Conservation (phyloP, 2,329 filamentous ascomycete genomes). For the Aspergillus sclerotialis region DNA sequence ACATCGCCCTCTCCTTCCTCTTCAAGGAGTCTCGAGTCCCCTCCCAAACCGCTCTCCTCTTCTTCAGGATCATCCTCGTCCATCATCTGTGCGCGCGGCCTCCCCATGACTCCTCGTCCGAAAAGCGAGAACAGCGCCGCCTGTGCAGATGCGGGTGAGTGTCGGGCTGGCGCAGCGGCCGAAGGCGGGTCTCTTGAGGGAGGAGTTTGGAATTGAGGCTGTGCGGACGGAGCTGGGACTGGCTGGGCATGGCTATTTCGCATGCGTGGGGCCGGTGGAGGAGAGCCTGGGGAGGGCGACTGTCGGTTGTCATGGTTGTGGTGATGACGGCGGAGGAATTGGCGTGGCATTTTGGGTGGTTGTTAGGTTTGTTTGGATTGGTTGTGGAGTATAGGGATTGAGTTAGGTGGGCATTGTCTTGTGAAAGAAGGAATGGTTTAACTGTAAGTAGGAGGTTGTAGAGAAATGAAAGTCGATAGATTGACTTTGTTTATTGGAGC, state of each 20-base stretch:
- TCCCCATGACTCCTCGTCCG: conserved; percentile 8
- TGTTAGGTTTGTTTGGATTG: not conserved
- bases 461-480: no score
- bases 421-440: no score
- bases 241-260: conserved; percentile 6
- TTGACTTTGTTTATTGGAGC: not conserved
- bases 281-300: conserved; percentile 6
- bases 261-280: no score
- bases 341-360: conserved; percentile 14
- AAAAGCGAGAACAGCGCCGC: conserved; percentile 17
- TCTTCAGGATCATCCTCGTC: conserved; percentile 10
- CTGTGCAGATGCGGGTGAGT: conserved; percentile 14
- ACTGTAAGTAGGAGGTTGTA: no score
- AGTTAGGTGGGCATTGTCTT: no score
- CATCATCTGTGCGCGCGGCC: conserved; percentile 7
- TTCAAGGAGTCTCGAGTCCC: no score
- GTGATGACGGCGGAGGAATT: conserved; percentile 12
- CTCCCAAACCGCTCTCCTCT: no score
- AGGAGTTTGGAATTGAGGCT: conserved; percentile 25
- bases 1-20: conserved; percentile 12
- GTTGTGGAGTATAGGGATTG: not conserved
- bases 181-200: conserved; percentile 22
- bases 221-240: conserved; percentile 8
- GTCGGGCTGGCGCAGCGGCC: conserved; percentile 19
- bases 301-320: conserved; percentile 2